These are phyloP conservation scores for Silene latifolia DNA, from an alignment of 148 eudicot genomes.

Conservation along the genomic window DNA sequence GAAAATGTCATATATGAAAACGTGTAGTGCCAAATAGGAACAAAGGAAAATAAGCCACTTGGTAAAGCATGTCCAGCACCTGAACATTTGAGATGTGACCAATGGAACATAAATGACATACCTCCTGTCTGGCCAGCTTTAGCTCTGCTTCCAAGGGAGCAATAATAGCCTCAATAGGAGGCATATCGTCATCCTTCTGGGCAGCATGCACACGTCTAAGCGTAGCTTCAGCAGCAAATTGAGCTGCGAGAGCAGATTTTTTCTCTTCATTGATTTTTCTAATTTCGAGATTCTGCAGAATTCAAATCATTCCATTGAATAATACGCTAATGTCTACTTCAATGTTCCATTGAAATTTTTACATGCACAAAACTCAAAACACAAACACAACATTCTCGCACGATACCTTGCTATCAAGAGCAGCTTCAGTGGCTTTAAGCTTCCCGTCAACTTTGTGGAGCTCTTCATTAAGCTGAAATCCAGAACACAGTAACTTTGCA, in stretches of 20 bases:
- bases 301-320: constrained; percentile 10
- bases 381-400: not conserved
- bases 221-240: constrained; percentile 99
- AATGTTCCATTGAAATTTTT: not conserved
- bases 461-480: constrained; percentile 66
- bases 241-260: constrained; percentile 82
- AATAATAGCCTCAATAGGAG: constrained; percentile 93
- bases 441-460: constrained; percentile 69
- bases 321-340: constrained; percentile 10
- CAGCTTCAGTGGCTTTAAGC: constrained; percentile 72
- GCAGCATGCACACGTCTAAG: constrained; percentile 97
- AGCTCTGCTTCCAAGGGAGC: constrained; percentile 96
- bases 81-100: not conserved
- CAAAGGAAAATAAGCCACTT: not conserved
- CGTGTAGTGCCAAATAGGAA: too few species aligned
- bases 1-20: too few species aligned
- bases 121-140: constrained; percentile 77
- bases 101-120: constrained; percentile 20
- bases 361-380: not conserved
- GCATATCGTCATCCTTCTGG: constrained; percentile 94
- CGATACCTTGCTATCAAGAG: constrained; percentile 87
- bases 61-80: not conserved
- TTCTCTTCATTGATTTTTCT: constrained; percentile 87
- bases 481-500: constrained; percentile 1
- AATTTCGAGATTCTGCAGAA: constrained; percentile 74